Percentiles rank a stretch among this genome's conserved stretches.
Evolutionary conservation across 306 rosid genomes (phyloP).

Genomic region (Pterocarpus santalinus): DNA sequence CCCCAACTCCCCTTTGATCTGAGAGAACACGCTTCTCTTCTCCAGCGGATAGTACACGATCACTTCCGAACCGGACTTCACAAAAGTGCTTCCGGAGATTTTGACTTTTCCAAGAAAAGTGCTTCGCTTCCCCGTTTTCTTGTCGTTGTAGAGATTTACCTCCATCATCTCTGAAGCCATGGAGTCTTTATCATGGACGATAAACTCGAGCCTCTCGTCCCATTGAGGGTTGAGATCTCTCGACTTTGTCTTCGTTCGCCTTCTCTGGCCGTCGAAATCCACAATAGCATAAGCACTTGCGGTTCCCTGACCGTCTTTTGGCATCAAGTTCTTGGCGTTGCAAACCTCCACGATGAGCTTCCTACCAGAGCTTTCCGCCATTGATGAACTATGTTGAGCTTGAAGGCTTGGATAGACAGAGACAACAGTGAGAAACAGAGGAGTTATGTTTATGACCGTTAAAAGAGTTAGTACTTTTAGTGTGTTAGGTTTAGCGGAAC

Average conservation of each 20-base stretch:
- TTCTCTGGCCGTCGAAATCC: slow-evolving; percentile 86
- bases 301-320: slow-evolving; percentile 96
- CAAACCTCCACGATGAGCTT: slow-evolving; percentile 81
- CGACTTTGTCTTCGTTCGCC: slow-evolving; percentile 76
- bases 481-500: slow-evolving; percentile 6
- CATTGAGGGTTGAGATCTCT: slow-evolving; percentile 91
- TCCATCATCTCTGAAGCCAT: slow-evolving; percentile 68
- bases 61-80: slow-evolving; percentile 56
- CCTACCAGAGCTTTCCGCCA: slow-evolving; percentile 67
- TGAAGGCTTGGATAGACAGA: not conserved
- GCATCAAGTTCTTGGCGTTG: slow-evolving; percentile 89
- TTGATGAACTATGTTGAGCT: slow-evolving; percentile 23
- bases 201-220: slow-evolving; percentile 88
- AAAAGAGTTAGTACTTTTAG: not conserved
- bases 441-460: not conserved
- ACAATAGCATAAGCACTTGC: slow-evolving; percentile 92
- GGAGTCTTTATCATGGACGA: slow-evolving; percentile 64
- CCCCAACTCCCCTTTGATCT: slow-evolving; percentile 86
- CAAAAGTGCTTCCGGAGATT: slow-evolving; percentile 64
- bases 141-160: slow-evolving; percentile 82
- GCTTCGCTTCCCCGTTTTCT: slow-evolving; percentile 71
- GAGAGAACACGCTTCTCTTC: slow-evolving; percentile 91
- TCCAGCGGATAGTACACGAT: slow-evolving; percentile 79
- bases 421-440: not conserved
- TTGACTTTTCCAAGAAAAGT: slow-evolving; percentile 89